A percentile compares a stretch with the other conserved stretches of the same genome.
Conservation (phyloP, 371 early-diverging fungal species). For the Syncephalastrum racemosum region DNA sequence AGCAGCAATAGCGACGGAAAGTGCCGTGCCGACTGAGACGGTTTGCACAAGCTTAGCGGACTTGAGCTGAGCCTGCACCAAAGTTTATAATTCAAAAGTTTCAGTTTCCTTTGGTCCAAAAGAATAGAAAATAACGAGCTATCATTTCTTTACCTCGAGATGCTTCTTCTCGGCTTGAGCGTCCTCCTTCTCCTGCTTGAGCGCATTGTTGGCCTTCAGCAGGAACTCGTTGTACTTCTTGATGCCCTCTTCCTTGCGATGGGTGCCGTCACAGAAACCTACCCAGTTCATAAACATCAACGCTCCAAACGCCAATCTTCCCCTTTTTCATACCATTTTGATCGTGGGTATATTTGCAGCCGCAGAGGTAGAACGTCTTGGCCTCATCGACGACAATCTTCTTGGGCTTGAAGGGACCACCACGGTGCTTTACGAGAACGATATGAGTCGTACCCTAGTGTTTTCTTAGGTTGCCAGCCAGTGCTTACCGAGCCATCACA, state of each 20-base stretch:
- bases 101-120: neutral
- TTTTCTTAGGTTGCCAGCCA: neutral
- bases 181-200: conserved; percentile 22
- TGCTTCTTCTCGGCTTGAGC: conserved; percentile 7
- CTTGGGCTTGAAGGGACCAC: conserved; percentile 32
- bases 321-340: conserved; percentile 13
- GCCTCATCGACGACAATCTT: conserved; percentile 37
- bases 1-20: conserved; percentile 13
- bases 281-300: neutral
- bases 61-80: conserved; percentile 11
- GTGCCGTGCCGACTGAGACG: conserved; percentile 16
- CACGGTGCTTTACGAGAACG: conserved; percentile 9
- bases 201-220: conserved; percentile 29
- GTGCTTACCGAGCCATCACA: conserved; percentile 38
- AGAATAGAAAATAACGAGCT: neutral
- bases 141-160: conserved; percentile 3
- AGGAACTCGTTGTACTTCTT: conserved; percentile 36
- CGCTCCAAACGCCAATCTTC: neutral
- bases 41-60: conserved; percentile 21
- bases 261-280: conserved; percentile 39
- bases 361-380: conserved; percentile 31
- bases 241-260: conserved; percentile 39
- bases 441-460: neutral
- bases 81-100: neutral
- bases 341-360: conserved; percentile 35